A percentile compares a stretch with the other conserved stretches of the same genome.
These are phyloP conservation scores for Aspergillus egyptiacus DNA, from an alignment of 495 filamentous ascomycete genomes.

Conservation along the genomic window DNA sequence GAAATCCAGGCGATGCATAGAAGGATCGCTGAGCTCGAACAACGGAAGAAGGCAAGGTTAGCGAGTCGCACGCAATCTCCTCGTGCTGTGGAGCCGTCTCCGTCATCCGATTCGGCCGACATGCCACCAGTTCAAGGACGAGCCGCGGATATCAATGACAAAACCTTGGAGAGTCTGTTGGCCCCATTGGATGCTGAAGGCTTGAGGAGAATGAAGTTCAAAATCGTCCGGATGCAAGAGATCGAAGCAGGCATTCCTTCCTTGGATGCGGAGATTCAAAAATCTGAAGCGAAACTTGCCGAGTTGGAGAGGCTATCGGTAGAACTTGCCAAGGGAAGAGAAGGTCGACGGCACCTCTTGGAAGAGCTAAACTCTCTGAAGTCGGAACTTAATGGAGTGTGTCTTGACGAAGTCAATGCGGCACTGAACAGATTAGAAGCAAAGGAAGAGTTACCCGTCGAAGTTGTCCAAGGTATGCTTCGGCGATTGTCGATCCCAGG, in stretches of 20 bases:
- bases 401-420: conserved; percentile 37
- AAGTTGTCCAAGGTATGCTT: conserved; percentile 25
- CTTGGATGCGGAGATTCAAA: conserved; percentile 50
- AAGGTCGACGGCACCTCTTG: conserved; percentile 37
- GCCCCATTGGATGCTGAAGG: conserved; percentile 15
- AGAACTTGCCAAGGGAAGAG: conserved; percentile 46
- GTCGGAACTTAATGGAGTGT: conserved; percentile 39
- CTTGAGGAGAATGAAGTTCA: conserved; percentile 24
- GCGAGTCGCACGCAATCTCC: conserved; percentile 35
- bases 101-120: conserved; percentile 8
- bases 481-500: neutral
- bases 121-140: conserved; percentile 5
- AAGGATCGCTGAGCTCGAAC: conserved; percentile 71
- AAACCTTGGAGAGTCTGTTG: neutral
- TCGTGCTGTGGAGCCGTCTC: conserved; percentile 20
- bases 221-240: conserved; percentile 44
- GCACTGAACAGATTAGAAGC: conserved; percentile 26
- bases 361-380: conserved; percentile 52
- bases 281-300: conserved; percentile 43
- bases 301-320: conserved; percentile 51
- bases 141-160: neutral
- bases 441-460: conserved; percentile 22
- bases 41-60: conserved; percentile 54
- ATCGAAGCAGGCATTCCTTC: conserved; percentile 53
- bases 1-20: conserved; percentile 69